Evolutionary conservation across 305 asterid species (phyloP), one percentile per base, ranked within the genome.

Genomic region (Fraxinus baroniana): DNA sequence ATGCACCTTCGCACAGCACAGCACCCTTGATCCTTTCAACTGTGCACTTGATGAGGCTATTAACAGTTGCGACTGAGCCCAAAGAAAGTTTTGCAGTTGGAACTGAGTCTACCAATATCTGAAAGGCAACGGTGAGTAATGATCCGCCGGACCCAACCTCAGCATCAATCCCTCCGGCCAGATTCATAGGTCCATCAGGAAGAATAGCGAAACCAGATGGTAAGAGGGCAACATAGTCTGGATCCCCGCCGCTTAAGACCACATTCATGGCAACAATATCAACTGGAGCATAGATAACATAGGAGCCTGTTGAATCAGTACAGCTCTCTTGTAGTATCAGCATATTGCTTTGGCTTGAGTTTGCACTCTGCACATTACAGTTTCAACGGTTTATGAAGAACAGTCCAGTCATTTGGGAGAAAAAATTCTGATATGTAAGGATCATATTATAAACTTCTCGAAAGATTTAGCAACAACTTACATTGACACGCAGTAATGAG

Each of bases 181-280:
- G 80, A 33, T 57, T 83, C 10, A 37, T 78, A 1, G 94, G 88
- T 0, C 95, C 98, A 4, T 95, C 98, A 0, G 98, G 99, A 0
- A 95, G 97, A 60, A 95, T 93, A 4, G 99, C 98, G 5, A 95
- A 95, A 12, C 99, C 99, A 0, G 99, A 95, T 2, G 99, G 99
- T 18, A 95, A 84, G 10, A 95, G 95, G 52, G 99, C 99, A 0
- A 95, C 99, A 76, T 95, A 95, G 74, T 95, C 99, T 0, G 99
- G 99, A 79, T 95, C 99, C 2, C 99, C 99, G 0, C 99, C 99
- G 24, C 97, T 89, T 7, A 95, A 84, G 76, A 95, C 98, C 0
- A 93, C 95, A 81, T 94, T 94, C 99, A 95, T 95, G 1, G 98
- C 98, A 3, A 88, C 94, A 60, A 94, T 91, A 15, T 94, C 99